Base-by-base conservation (phyloP, 2,329 filamentous ascomycete species). In the Cryphonectria nitschkei region DNA sequence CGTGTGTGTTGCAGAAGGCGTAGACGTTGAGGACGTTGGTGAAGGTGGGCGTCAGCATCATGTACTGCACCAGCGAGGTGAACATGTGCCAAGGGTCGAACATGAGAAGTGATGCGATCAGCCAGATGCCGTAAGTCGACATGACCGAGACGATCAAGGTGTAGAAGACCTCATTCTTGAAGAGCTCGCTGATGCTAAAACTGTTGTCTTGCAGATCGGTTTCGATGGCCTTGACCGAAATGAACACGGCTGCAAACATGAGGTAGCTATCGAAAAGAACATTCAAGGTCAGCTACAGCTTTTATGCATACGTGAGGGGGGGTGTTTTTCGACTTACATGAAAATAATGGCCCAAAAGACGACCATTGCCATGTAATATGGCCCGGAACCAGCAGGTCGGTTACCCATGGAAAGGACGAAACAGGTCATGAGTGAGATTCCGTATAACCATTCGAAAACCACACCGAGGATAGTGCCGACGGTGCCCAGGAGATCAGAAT, bases 21-120 rank as follows among this genome's bases (percentile, higher is more conserved):
- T 98, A 99, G 70, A 99, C 96, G 85, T 98, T 99, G 77, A 99
- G 90, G 71, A 98, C 95, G 82, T 98, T 99, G 84, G 97, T 97
- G 83, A 97, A 99, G 0, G 95, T 97, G 0, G 96, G 96, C 0
- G 95, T 97, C 70, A 99, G 87, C 58, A 98, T 89, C 76, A 98
- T 90, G 81, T 99, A 99, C 87, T 98, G 96, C 65, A 94, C 81
- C 81, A 98, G 94, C 70, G 92, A 91, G n/a, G 96, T 98, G 80
- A 97, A 87, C 94, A 99, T 98, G 83, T 99, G 96, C 95, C 96
- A 99, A 4, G 96, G 96, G 80, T 99, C 96, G 81, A 98, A 90
- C 90, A 98, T 98, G 75, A 99, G 85, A 75, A 99, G 86, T 11
- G 94, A 97, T 0, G 94, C 92, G 66, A 99, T 83, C 72, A 98